Percentiles rank a stretch among this genome's conserved stretches.
These are phyloP conservation scores for Aspergillus hancockii DNA, from an alignment of 495 filamentous ascomycete species.

Conservation along the genomic window DNA sequence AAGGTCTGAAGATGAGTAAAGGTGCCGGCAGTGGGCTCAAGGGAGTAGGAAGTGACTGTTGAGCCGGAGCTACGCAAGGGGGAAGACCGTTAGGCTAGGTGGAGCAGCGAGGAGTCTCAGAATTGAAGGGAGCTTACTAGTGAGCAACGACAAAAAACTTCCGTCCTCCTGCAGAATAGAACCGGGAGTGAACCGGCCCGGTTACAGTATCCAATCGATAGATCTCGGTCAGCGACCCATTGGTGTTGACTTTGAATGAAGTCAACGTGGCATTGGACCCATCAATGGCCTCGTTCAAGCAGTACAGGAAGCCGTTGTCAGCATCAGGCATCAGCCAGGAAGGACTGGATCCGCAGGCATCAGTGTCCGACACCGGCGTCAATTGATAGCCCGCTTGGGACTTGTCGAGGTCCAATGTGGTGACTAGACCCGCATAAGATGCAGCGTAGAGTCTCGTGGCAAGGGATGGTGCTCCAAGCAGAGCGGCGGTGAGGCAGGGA, in stretches of 20 bases:
- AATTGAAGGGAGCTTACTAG: conserved; percentile 28
- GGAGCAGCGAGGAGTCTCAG: conserved; percentile 2
- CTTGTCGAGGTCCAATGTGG: conserved; percentile 8
- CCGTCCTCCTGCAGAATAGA: conserved; percentile 17
- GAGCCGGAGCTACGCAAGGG: conserved; percentile 13
- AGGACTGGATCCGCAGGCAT: conserved; percentile 21
- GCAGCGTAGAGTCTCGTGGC: conserved; percentile 22
- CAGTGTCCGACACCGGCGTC: conserved; percentile 12
- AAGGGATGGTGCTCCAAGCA: conserved; percentile 8
- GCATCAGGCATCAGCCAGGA: conserved; percentile 26
- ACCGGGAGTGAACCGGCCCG: conserved; percentile 23
- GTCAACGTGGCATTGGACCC: conserved; percentile 22
- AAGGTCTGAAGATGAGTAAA: conserved; percentile 41
- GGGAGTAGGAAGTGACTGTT: conserved; percentile 22
- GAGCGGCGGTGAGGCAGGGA: not conserved
- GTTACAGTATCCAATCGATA: conserved; percentile 13
- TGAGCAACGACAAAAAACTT: conserved; percentile 29
- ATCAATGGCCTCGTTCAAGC: conserved; percentile 22
- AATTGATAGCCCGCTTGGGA: conserved; percentile 9
- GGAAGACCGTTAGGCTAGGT: not conserved
- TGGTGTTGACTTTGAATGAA: conserved; percentile 13
- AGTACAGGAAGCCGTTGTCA: conserved; percentile 15
- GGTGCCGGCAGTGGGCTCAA: conserved; percentile 13
- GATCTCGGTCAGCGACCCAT: conserved; percentile 18
- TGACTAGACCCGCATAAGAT: conserved; percentile 20